phyloP scores from a whole-genome alignment of 306 rosid species.

The Cucumis melo region DNA sequence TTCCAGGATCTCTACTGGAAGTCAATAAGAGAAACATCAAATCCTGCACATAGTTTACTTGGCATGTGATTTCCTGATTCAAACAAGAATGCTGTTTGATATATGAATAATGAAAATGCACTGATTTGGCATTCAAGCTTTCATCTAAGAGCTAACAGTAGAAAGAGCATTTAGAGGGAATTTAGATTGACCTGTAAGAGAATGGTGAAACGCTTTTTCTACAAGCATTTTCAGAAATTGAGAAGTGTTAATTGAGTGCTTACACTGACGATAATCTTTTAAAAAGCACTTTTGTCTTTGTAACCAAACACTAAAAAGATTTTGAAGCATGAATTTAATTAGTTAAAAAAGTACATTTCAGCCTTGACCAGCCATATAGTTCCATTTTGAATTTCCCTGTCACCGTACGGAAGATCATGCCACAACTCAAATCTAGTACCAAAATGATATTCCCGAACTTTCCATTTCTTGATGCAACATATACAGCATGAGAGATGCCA shows the following conservation, averaged over 20 bases:
- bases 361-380: neutral
- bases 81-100: conserved; percentile 3
- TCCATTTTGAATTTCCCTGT: neutral
- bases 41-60: conserved; percentile 49
- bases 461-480: neutral
- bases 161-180: neutral
- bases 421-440: neutral
- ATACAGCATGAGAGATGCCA: neutral
- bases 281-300: neutral
- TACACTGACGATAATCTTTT: neutral
- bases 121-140: neutral
- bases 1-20: conserved; percentile 91
- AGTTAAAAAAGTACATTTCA: neutral
- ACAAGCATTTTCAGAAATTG: neutral
- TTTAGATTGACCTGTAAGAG: neutral
- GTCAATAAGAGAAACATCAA: conserved; percentile 64
- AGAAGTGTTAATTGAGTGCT: neutral
- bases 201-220: neutral
- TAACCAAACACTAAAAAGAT: neutral
- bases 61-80: conserved; percentile 19
- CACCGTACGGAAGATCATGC: neutral
- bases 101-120: neutral
- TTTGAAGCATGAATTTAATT: neutral
- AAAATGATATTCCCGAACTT: neutral
- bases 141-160: neutral